Conservation (phyloP, 2,329 filamentous ascomycete species). For the Aureobasidium namibiae region DNA sequence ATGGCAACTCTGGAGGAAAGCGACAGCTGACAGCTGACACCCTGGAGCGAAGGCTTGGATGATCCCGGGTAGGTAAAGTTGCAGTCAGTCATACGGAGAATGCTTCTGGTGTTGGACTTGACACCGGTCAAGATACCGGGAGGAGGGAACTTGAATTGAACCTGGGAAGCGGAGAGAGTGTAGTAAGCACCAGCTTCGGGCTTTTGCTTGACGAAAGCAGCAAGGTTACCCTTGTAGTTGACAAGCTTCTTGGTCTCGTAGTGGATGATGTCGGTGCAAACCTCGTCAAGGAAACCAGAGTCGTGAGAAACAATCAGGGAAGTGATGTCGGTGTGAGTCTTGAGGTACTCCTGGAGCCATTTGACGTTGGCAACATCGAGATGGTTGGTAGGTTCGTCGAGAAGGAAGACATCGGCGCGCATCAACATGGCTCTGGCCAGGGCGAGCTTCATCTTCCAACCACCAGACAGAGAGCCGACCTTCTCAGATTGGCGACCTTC, state of each 20-base stretch:
- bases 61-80: slow-evolving; percentile 90
- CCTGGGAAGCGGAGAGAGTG: slow-evolving; percentile 77
- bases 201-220: slow-evolving; percentile 75
- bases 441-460: slow-evolving; percentile 99
- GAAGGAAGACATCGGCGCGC: slow-evolving; percentile 87
- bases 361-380: slow-evolving; percentile 92
- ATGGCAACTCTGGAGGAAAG: slow-evolving; percentile 92
- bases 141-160: slow-evolving; percentile 96
- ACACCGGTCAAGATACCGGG: slow-evolving; percentile 91
- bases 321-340: slow-evolving; percentile 91
- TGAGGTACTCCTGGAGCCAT: slow-evolving; percentile 93
- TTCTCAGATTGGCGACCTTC: slow-evolving; percentile 82
- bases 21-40: slow-evolving; percentile 79
- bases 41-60: slow-evolving; percentile 74
- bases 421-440: slow-evolving; percentile 93
- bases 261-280: slow-evolving; percentile 98
- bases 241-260: slow-evolving; percentile 97
- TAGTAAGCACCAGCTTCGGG: slow-evolving; percentile 98
- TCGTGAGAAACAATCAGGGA: slow-evolving; percentile 98
- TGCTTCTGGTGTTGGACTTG: slow-evolving; percentile 88
- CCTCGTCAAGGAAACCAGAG: slow-evolving; percentile 91
- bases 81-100: slow-evolving; percentile 88
- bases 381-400: slow-evolving; percentile 99
- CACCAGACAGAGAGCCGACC: slow-evolving; percentile 90
- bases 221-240: slow-evolving; percentile 74